A percentile compares a stretch with the other conserved stretches of the same genome.
Conservation (phyloP, 1,284 basidiomycete genomes). For the Butyriboletus regius region DNA sequence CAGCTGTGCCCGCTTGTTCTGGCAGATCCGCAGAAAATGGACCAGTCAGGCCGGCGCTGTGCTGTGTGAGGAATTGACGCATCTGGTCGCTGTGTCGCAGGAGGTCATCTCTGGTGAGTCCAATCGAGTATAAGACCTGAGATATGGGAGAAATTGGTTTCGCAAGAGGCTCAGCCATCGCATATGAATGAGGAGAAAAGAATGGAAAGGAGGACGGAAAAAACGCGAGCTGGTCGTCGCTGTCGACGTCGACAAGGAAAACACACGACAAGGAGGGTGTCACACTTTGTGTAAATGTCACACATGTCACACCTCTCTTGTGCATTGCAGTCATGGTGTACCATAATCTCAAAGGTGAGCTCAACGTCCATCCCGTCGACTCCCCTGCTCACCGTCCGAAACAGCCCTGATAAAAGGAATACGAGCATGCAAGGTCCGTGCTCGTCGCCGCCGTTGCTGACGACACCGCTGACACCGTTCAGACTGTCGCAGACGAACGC, state of each 20-base stretch:
- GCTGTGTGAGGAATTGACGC: conserved; percentile 61
- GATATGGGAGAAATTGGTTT: conserved; percentile 50
- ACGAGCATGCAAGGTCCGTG: conserved; percentile 77
- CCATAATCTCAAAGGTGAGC: conserved; percentile 83
- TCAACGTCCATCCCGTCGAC: conserved; percentile 7
- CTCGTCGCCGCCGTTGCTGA: conserved; percentile 1
- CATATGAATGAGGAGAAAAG: background rate
- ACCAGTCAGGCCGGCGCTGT: conserved; percentile 41
- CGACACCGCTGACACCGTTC: conserved; percentile 22
- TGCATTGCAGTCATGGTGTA: conserved; percentile 55
- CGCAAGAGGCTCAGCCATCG: conserved; percentile 22
- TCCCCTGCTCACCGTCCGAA: conserved; percentile 16
- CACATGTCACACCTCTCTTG: conserved; percentile 21
- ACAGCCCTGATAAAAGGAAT: conserved; percentile 91
- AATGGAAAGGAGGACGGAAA: background rate
- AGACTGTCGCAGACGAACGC: conserved; percentile 98
- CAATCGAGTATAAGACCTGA: conserved; percentile 56
- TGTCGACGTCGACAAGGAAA: conserved; percentile 17
- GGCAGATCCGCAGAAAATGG: conserved; percentile 36
- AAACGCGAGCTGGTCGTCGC: conserved; percentile 14
- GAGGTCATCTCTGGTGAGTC: conserved; percentile 65
- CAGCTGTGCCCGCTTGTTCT: conserved; percentile 31
- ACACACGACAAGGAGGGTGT: conserved; percentile 5
- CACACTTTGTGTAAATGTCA: conserved; percentile 19
- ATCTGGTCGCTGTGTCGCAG: conserved; percentile 60